A percentile compares a stretch with the other conserved stretches of the same genome.
Conservation (phyloP, 768 basidiomycete genomes). For the Coprinellus aureogranulatus region DNA sequence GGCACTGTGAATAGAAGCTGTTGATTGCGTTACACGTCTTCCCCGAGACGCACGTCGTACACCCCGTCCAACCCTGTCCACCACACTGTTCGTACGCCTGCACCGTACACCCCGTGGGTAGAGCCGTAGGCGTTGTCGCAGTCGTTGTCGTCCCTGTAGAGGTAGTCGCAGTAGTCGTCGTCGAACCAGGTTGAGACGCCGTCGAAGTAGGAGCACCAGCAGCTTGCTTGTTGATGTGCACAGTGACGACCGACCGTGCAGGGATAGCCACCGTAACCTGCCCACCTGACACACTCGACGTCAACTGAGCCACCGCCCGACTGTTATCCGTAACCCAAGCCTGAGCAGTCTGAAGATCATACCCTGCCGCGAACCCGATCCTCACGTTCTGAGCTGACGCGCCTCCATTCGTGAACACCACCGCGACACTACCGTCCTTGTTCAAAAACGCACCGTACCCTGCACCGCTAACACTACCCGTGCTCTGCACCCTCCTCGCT, state of each 20-base stretch:
- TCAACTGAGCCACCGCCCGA: conserved; percentile 6
- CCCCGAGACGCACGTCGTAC: conserved; percentile 4
- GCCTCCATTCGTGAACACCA: conserved; percentile 14
- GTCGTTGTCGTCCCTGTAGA: not conserved
- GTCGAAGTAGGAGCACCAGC: not conserved
- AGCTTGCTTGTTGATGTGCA: conserved; percentile 5
- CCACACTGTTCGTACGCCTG: conserved; percentile 9
- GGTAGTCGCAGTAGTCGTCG: not conserved
- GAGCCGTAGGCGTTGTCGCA: not conserved
- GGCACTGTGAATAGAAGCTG: conserved; percentile 6
- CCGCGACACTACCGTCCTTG: conserved; percentile 1
- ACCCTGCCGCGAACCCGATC: conserved; percentile 8
- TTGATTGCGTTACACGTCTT: conserved; percentile 5
- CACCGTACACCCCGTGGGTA: not conserved
- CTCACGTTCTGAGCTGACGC: conserved; percentile 11
- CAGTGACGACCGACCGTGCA: conserved; percentile 11
- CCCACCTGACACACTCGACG: conserved; percentile 8
- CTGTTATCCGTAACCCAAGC: conserved; percentile 14
- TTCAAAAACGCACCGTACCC: conserved; percentile 14
- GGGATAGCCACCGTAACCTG: conserved; percentile 11
- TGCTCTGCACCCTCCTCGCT: conserved; percentile 6
- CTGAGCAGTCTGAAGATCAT: conserved; percentile 1
- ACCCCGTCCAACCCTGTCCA: conserved; percentile 6
- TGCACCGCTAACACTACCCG: conserved; percentile 9
- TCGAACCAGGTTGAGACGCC: not conserved